These are phyloP conservation scores for Globisporangium carolinianum DNA, from an alignment of 352 stramenopile species.

Conservation along the genomic window DNA sequence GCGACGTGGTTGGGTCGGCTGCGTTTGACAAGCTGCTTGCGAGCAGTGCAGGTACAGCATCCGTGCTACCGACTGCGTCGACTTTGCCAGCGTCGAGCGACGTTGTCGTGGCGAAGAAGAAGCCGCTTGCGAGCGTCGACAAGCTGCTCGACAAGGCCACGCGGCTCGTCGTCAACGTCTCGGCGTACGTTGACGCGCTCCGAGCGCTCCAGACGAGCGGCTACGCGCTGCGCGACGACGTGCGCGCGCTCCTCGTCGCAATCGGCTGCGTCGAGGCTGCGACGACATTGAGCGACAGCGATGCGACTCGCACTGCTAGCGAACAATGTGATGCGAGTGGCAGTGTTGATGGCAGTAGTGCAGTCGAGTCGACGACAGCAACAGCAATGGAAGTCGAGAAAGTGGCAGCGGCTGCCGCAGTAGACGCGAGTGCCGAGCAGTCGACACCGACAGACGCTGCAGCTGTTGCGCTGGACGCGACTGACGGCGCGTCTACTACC, in stretches of 20 bases:
- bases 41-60: slow-evolving; percentile 5
- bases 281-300: background rate
- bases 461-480: background rate
- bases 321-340: background rate
- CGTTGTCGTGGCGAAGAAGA: slow-evolving; percentile 40
- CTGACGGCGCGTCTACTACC: background rate
- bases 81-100: background rate
- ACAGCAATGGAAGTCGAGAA: background rate
- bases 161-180: slow-evolving; percentile 51
- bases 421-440: background rate
- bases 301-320: background rate
- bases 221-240: slow-evolving; percentile 39
- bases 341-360: too few relatives aligned
- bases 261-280: slow-evolving; percentile 30
- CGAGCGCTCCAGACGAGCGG: slow-evolving; percentile 49
- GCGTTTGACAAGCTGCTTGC: slow-evolving; percentile 65
- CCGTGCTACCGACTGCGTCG: too few relatives aligned
- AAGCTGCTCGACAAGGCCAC: slow-evolving; percentile 68
- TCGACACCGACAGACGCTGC: background rate
- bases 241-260: slow-evolving; percentile 37
- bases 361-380: too few relatives aligned
- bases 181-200: slow-evolving; percentile 49
- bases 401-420: too few relatives aligned
- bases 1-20: slow-evolving; percentile 49
- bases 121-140: slow-evolving; percentile 54